Percentiles rank a stretch among this genome's conserved stretches.
phyloP scores from a whole-genome alignment of 2,329 filamentous ascomycete genomes.

The Thelonectria blattea region DNA sequence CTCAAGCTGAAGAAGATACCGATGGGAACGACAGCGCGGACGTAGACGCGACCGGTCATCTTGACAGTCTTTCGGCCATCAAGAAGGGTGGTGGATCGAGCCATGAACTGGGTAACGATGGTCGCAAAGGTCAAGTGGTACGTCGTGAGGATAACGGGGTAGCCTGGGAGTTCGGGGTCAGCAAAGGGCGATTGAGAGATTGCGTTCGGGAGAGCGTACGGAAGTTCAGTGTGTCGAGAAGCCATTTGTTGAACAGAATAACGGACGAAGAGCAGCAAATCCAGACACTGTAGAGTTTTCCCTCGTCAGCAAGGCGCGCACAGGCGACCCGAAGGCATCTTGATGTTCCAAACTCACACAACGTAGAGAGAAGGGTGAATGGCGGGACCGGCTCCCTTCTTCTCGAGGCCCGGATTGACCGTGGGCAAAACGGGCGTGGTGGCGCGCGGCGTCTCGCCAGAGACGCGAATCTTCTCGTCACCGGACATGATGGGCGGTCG shows the following conservation, averaged over 20 bases:
- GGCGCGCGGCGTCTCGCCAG: constrained; percentile 73
- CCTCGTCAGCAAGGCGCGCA: constrained; percentile 21
- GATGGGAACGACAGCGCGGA: constrained; percentile 92
- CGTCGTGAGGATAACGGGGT: constrained; percentile 85
- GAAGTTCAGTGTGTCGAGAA: constrained; percentile 85
- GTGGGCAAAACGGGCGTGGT: constrained; percentile 76
- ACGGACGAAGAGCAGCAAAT: constrained; percentile 91
- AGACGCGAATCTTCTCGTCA: constrained; percentile 84
- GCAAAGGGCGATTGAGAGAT: constrained; percentile 15
- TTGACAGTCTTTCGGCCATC: constrained; percentile 96
- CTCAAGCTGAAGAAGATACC: constrained; percentile 95
- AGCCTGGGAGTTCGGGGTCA: constrained; percentile 52
- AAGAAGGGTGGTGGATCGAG: constrained; percentile 85
- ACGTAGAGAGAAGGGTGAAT: constrained; percentile 90
- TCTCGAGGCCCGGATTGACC: constrained; percentile 77
- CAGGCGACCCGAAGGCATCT: background rate
- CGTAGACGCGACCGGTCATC: constrained; percentile 94
- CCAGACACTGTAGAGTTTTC: constrained; percentile 71
- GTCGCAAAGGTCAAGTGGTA: constrained; percentile 96
- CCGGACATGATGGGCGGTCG: constrained; percentile 55
- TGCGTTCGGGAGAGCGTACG: constrained; percentile 45
- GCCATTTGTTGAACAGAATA: constrained; percentile 99
- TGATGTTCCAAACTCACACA: constrained; percentile 52
- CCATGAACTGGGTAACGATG: constrained; percentile 90
- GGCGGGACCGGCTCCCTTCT: constrained; percentile 68